Base-by-base conservation (phyloP, 306 rosid species). In the Echinosophora koreensis region DNA sequence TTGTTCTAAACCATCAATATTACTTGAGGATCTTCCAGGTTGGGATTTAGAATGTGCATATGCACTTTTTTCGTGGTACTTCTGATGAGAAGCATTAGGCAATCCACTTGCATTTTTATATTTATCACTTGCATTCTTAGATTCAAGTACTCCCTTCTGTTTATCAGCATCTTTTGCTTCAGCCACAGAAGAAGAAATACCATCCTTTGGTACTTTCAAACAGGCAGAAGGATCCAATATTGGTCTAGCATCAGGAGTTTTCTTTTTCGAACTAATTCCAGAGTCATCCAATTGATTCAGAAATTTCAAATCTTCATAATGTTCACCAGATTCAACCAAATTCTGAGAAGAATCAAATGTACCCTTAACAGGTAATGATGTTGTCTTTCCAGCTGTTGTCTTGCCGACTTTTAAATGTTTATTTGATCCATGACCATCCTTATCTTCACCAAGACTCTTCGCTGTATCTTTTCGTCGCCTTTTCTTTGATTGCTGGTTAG, bases 401-500 rank as follows among this genome's bases (percentile, higher is more conserved):
- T 85, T 95, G 61, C 91, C 87, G 58, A 79, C 81, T 88, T 89
- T 92, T 74, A 77, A 83, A 41, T 74, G 92, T 75, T 91, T 91
- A 76, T 77, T 88, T 81, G 91, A 76, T 75, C 80, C 83, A 59
- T 62, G 87, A 57, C 67, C 81, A 41, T 86, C 90, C 59, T 84
- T 84, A 69, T 80, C 88, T 71, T 83, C 92, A 58, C 90, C 85
- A 67, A 82, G 86, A 60, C 88, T 86, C 88, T 90, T 92, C 63
- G 72, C 79, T 71, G 75, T 59, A 81, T 96, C 98, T 87, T 91
- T 96, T 85, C 90, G 86, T 84, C 98, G 89, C 80, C 98, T 92
- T 87, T 92, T 92, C 89, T 92, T 96, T 82, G 92, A 93, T 83
- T 91, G 97, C 77, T 90, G 99, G 61, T 82, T 91, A 71, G 99